Evolutionary conservation across 768 basidiomycete genomes (phyloP), one percentile per base, ranked within the genome.

Genomic region (Antrodiella citrinella): DNA sequence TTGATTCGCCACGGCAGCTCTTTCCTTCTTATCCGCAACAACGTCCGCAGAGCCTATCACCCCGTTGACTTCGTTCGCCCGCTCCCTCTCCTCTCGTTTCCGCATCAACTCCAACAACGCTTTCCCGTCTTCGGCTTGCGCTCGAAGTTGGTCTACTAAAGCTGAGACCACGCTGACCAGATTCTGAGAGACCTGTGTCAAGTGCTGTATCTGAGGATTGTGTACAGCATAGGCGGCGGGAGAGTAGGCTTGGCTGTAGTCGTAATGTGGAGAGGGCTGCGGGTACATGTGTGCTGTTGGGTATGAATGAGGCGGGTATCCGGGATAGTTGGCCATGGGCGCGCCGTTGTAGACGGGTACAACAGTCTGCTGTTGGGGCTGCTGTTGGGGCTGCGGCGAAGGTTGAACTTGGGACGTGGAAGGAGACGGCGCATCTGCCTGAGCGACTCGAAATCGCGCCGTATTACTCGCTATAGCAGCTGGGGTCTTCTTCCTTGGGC

Each of bases 31-130:
- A 46, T 69, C 69, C 25, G 67, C n/a, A 71, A 69, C 50, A 77
- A 72, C 58, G 75, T 44, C 42, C 22, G 55, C 39, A 15, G 52
- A 72, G 72, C 52, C 30, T 81, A 78, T 58, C 75, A 73, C 52
- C 81, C 80, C 20, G 70, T 73, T 44, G 73, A 66, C 59, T 84
- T 83, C 41, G 76, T 70, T 58, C 82, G 21, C 10, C 81, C 49
- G 75, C 57, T 85, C 82, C n/a, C 84, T 69, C 55, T 84, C 84
- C 53, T 87, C 84, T 18, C 80, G 71, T 53, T 82, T 68, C 49
- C 78, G 75, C 60, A 86, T 57, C 55, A 81, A 81, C 51, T 87
- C 86, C 40, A 86, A 71, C 59, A 84, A 84, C 67, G 79, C 72
- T 64, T 82, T 82, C 53, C 76, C 77, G 26, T 84, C 78, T 56